Evolutionary conservation across 805 yeast genomes (phyloP).

Genomic region (Saccharomycopsis amapae): DNA sequence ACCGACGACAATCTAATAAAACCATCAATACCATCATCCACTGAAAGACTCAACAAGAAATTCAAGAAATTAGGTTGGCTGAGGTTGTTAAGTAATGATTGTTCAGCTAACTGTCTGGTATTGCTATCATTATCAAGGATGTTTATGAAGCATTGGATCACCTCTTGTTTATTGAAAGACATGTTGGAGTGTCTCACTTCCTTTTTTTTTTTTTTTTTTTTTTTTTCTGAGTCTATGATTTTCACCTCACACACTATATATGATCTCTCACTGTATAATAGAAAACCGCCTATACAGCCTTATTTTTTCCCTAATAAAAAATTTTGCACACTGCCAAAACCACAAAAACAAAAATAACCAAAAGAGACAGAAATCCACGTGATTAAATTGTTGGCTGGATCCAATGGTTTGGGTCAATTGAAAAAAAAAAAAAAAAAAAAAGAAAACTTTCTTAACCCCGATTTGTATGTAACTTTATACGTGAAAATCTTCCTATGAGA

Average conservation of each 20-base stretch:
- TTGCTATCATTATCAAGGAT: constrained; percentile 10
- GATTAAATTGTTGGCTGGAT: no score
- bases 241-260: constrained; percentile 1
- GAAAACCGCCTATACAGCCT: no score
- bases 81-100: constrained; percentile 1
- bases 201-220: not conserved
- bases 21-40: constrained; percentile 36
- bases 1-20: constrained; percentile 53
- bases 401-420: no score
- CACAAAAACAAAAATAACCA: no score
- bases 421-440: no score
- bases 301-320: no score
- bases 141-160: constrained; percentile 14
- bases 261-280: no score
- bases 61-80: constrained; percentile 10
- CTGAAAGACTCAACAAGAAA: constrained; percentile 43
- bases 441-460: no score
- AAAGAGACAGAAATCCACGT: no score
- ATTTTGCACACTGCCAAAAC: no score
- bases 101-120: constrained; percentile 17
- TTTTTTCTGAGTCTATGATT: not conserved
- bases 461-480: no score
- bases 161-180: constrained; percentile 17
- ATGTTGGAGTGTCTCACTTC: not conserved
- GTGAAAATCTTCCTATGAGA: no score